Evolutionary conservation across 805 yeast genomes (phyloP).

Genomic region (Sugiyamaella chiloensis): DNA sequence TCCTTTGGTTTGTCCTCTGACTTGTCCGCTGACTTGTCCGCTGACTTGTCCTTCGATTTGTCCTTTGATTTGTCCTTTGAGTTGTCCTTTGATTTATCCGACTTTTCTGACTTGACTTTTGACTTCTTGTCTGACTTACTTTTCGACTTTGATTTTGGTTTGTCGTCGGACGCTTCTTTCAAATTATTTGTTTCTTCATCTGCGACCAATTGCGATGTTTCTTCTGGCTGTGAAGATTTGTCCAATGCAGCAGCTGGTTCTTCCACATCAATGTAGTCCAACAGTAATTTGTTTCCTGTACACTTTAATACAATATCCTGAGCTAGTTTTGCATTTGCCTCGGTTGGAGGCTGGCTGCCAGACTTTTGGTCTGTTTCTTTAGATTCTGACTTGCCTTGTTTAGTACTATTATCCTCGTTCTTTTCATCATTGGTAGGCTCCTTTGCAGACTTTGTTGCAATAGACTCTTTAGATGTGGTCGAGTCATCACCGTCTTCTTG

Average conservation of each 20-base stretch:
- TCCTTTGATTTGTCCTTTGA: conserved; percentile 21
- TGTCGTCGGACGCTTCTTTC: conserved; percentile 19
- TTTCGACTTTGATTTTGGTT: conserved; percentile 21
- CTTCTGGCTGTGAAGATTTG: too few species aligned
- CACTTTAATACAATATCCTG: conserved; percentile 17
- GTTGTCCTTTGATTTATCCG: conserved; percentile 2
- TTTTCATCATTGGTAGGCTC: conserved; percentile 27
- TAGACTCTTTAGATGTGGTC: too few species aligned
- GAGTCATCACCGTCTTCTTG: conserved; percentile 13
- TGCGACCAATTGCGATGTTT: too few species aligned
- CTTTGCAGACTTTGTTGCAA: too few species aligned
- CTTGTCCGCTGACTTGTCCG: conserved; percentile 1
- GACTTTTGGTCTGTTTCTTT: background rate
- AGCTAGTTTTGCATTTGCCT: conserved; percentile 25
- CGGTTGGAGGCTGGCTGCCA: conserved; percentile 24
- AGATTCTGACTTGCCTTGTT: conserved; percentile 1
- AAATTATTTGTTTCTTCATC: too few species aligned
- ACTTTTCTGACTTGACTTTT: conserved; percentile 15
- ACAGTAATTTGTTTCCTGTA: conserved; percentile 17
- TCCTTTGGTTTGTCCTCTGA: conserved; percentile 15
- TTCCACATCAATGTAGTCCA: conserved; percentile 20
- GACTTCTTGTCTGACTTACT: conserved; percentile 17
- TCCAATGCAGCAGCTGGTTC: too few species aligned
- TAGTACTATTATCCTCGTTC: conserved; percentile 35
- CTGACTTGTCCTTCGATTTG: conserved; percentile 19